Conservation (phyloP, 768 basidiomycete genomes). For the Russula abietina region DNA sequence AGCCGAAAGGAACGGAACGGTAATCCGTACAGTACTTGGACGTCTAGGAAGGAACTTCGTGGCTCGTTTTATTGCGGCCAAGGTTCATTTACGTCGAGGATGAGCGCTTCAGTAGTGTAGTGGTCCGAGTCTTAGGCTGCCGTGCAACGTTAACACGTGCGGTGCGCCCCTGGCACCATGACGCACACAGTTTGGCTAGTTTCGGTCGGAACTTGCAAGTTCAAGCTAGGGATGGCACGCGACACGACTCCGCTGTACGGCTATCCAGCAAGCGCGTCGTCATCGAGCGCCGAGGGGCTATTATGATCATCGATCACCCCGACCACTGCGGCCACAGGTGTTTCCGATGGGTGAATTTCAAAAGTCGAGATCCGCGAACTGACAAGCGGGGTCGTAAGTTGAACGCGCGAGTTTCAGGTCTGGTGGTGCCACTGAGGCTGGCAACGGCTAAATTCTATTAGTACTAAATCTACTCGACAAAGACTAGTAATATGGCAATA, state of each 20-base stretch:
- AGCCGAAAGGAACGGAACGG: background rate
- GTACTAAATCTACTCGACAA: conserved; percentile 7
- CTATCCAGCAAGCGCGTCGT: background rate
- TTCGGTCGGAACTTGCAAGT: conserved; percentile 13
- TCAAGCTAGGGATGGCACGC: background rate
- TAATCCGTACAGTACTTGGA: background rate
- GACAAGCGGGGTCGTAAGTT: background rate
- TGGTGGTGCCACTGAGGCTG: conserved; percentile 3
- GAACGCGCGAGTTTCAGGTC: background rate
- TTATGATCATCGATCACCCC: background rate
- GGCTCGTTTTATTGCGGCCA: background rate
- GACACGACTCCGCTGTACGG: too few relatives aligned
- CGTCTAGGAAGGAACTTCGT: background rate
- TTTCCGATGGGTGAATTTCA: background rate
- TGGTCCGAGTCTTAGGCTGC: background rate
- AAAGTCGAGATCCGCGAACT: background rate
- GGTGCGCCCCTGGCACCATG: too few relatives aligned
- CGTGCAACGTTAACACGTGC: background rate
- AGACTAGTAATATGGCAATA: conserved; percentile 13
- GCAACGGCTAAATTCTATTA: conserved; percentile 5
- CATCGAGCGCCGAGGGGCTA: background rate
- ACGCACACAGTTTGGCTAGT: background rate
- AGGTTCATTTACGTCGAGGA: too few relatives aligned
- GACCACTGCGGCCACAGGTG: background rate
- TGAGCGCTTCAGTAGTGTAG: too few relatives aligned